Percentiles rank a stretch among this genome's conserved stretches.
phyloP scores from a whole-genome alignment of 2,329 filamentous ascomycete species.

The Trichophyton benhamiae region DNA sequence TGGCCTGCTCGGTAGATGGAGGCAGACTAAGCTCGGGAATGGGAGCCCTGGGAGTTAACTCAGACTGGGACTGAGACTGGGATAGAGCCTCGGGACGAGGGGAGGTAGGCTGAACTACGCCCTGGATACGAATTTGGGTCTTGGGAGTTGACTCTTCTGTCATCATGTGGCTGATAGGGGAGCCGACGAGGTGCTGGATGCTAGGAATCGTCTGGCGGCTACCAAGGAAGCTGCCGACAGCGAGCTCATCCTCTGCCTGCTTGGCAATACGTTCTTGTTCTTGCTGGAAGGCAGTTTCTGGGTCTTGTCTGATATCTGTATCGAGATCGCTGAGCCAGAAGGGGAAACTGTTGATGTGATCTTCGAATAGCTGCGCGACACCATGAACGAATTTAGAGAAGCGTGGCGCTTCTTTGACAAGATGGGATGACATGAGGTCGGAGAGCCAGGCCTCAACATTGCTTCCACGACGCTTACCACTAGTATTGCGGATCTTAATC shows the following conservation, averaged over 20 bases:
- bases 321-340: conserved; percentile 93
- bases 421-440: conserved; percentile 82
- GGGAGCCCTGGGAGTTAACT: neutral
- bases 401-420: conserved; percentile 75
- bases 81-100: conserved; percentile 4
- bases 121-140: conserved; percentile 6
- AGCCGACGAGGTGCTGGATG: conserved; percentile 21
- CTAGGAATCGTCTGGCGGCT: conserved; percentile 27
- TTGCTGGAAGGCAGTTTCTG: conserved; percentile 77
- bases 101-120: conserved; percentile 5
- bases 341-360: conserved; percentile 88
- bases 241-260: conserved; percentile 73
- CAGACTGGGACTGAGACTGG: conserved; percentile 6
- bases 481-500: conserved; percentile 81
- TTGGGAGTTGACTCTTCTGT: conserved; percentile 17
- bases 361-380: conserved; percentile 80
- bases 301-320: conserved; percentile 85
- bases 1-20: conserved; percentile 8
- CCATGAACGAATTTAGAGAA: conserved; percentile 98
- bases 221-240: conserved; percentile 77
- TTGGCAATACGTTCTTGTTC: conserved; percentile 75
- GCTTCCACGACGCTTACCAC: conserved; percentile 39
- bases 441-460: conserved; percentile 76
- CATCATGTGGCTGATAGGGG: conserved; percentile 21
- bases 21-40: conserved; percentile 3